Conservation (phyloP, 192 early-diverging fungal genomes). For the Linnemannia hyalina region DNA sequence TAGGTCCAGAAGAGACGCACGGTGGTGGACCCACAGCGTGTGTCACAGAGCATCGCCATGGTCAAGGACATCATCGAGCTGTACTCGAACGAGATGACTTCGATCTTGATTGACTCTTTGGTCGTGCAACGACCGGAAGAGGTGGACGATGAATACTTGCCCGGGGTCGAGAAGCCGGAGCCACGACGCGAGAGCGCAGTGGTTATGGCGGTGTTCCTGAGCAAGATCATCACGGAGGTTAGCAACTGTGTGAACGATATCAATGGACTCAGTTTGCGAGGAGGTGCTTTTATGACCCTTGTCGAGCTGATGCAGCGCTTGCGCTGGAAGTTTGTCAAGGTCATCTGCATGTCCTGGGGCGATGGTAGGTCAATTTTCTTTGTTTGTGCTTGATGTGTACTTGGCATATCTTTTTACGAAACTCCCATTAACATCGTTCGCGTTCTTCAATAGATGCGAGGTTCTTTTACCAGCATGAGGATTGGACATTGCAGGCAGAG, state of each 20-base stretch:
- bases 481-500: conserved; percentile 76
- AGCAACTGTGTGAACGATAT: conserved; percentile 85
- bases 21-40: conserved; percentile 70
- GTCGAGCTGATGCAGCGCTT: conserved; percentile 78
- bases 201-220: conserved; percentile 80
- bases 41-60: conserved; percentile 76
- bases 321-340: conserved; percentile 79
- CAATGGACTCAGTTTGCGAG: conserved; percentile 77
- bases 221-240: conserved; percentile 80
- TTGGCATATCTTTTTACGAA: not conserved
- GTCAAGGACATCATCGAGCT: conserved; percentile 72
- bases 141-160: not conserved
- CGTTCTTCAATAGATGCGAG: conserved; percentile 68
- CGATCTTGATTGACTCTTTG: conserved; percentile 62
- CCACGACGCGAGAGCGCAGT: conserved; percentile 71
- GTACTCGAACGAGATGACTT: conserved; percentile 68
- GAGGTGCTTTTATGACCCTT: conserved; percentile 77
- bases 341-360: conserved; percentile 82
- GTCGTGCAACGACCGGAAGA: conserved; percentile 42
- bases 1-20: conserved; percentile 53
- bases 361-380: conserved; percentile 66
- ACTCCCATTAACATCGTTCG: not conserved
- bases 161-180: not conserved
- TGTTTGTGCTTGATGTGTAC: not conserved
- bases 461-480: conserved; percentile 78